Evolutionary conservation across 305 asterid genomes (phyloP).

Genomic region (Plantago coronopus): DNA sequence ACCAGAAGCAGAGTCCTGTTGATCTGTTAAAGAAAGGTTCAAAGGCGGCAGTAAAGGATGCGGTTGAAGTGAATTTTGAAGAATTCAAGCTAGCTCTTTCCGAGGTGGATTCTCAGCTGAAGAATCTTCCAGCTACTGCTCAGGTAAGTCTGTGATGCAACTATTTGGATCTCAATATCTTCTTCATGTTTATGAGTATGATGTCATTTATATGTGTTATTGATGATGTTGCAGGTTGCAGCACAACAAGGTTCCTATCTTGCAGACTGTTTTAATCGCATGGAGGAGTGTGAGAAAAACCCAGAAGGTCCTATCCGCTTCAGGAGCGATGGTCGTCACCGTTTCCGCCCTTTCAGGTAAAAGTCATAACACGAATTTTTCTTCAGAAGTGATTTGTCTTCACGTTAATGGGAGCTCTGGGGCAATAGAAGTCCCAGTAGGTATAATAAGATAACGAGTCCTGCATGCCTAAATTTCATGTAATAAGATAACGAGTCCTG

Average conservation of each 20-base stretch:
- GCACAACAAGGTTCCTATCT: constrained; percentile 96
- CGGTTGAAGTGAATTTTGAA: constrained; percentile 74
- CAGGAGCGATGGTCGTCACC: constrained; percentile 93
- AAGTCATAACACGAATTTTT: constrained; percentile 8
- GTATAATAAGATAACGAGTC: background rate
- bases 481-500: constrained; percentile 1
- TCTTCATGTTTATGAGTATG: background rate
- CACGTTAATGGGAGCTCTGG: background rate
- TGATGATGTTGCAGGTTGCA: constrained; percentile 62
- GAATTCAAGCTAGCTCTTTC: constrained; percentile 84
- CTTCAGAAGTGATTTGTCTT: background rate
- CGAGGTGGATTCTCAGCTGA: constrained; percentile 83
- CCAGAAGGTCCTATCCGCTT: constrained; percentile 96
- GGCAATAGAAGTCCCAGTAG: constrained; percentile 2
- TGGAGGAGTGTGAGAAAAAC: constrained; percentile 74
- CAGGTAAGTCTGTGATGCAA: constrained; percentile 48
- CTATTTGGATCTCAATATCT: constrained; percentile 14
- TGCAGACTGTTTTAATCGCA: constrained; percentile 89
- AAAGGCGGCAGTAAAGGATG: constrained; percentile 51
- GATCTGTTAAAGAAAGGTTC: constrained; percentile 61
- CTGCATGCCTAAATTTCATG: background rate
- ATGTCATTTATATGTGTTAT: constrained; percentile 14
- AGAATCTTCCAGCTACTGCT: constrained; percentile 99
- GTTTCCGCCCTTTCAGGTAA: constrained; percentile 93
- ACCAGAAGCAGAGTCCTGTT: constrained; percentile 47